A percentile compares a stretch with the other conserved stretches of the same genome.
These are phyloP conservation scores for Plasmodium billcollinsi DNA, from an alignment of 169 alveolate species.

Conservation along the genomic window DNA sequence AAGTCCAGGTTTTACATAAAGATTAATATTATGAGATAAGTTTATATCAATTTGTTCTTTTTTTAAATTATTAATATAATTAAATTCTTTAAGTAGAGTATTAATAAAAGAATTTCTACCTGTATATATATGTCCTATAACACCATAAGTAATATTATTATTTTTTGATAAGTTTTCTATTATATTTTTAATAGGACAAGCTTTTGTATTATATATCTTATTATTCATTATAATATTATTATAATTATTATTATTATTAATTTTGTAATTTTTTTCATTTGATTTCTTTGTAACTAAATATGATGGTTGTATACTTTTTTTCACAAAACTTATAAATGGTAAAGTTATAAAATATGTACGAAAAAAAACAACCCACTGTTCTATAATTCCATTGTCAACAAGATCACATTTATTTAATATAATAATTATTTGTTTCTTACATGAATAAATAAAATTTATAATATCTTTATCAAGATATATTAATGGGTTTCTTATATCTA, in stretches of 20 bases:
- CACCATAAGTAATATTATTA: conserved; percentile 49
- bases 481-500: conserved; percentile 68
- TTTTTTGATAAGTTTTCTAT: conserved; percentile 5
- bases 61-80: neutral
- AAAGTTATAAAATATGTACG: conserved; percentile 37
- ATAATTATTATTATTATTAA: neutral
- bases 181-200: neutral
- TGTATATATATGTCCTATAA: conserved; percentile 68
- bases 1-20: conserved; percentile 36
- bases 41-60: conserved; percentile 6
- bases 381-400: conserved; percentile 23
- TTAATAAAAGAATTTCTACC: conserved; percentile 49
- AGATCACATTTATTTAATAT: conserved; percentile 71
- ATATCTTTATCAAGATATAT: conserved; percentile 58
- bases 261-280: neutral
- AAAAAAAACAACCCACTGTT: conserved; percentile 61
- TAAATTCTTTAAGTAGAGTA: conserved; percentile 17
- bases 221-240: conserved; percentile 11
- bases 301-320: neutral
- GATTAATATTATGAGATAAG: conserved; percentile 31
- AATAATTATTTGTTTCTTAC: conserved; percentile 62
- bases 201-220: neutral
- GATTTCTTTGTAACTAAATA: conserved; percentile 10
- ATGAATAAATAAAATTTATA: conserved; percentile 31
- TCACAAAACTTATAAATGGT: conserved; percentile 33